Evolutionary conservation across 2,329 filamentous ascomycete genomes (phyloP).

Genomic region (Nemania bipapillata): DNA sequence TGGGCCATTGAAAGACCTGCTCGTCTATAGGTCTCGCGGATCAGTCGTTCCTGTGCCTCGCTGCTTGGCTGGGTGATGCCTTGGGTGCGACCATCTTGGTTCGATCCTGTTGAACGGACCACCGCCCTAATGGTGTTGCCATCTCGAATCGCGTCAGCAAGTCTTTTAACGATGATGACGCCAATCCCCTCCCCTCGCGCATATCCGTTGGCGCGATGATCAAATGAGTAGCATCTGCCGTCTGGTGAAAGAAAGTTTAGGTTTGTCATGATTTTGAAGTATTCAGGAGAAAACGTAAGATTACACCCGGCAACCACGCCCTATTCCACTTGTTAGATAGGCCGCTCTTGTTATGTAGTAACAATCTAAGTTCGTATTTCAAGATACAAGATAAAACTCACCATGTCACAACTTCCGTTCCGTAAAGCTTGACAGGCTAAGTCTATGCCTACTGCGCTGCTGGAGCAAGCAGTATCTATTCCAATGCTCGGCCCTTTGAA

Average conservation of each 20-base stretch:
- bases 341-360: background rate
- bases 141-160: constrained; percentile 55
- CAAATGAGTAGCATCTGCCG: constrained; percentile 51
- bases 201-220: constrained; percentile 60
- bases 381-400: too few species aligned
- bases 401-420: background rate
- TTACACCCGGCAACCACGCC: constrained; percentile 47
- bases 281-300: constrained; percentile 25
- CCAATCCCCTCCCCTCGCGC: constrained; percentile 60
- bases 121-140: constrained; percentile 50
- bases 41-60: background rate
- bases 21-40: background rate
- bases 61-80: background rate
- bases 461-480: background rate
- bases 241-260: constrained; percentile 43
- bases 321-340: constrained; percentile 17
- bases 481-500: background rate
- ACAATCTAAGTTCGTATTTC: too few species aligned
- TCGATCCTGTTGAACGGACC: constrained; percentile 48
- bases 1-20: background rate
- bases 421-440: constrained; percentile 5
- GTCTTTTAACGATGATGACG: constrained; percentile 49
- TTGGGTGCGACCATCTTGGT: constrained; percentile 2
- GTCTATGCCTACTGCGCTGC: background rate
- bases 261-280: constrained; percentile 12